Base-by-base conservation (phyloP, 1,284 basidiomycete genomes). In the Naganishia albida region DNA sequence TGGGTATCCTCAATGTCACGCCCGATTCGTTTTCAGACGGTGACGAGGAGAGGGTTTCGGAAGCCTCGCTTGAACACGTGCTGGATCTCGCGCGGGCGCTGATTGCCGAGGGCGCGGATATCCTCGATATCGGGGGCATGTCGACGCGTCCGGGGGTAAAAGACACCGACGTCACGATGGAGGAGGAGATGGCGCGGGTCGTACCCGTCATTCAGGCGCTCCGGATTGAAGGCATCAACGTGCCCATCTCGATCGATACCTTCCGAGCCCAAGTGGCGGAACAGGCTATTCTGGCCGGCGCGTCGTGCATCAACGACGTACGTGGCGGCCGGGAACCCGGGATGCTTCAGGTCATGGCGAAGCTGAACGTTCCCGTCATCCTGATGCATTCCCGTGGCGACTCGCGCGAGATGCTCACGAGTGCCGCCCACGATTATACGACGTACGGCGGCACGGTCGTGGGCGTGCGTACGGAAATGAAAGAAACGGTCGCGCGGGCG, bases 21-120 rank as follows among this genome's bases (percentile, higher is more conserved):
- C 96, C 96, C 1, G 94, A 99, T 79, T 97, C 93, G 0, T 99
- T 99, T 80, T 98, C 94, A 0, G 93, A 98, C 70, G 93, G 93
- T 15, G 65, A 70, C 28, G 42, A n/a, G 16, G 63, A 56, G 16
- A 34, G 53, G 25, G 63, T 49, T 23, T 52, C 57, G 8, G 40
- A 60, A 53, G 23, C 34, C 1, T 52, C 53, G 13, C 38, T 64
- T 34, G 30, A 49, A 28, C 40, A 66, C 25, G 54, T 66, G 18
- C 7, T 68, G 39, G 38, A 28, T 16, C 55, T 66, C 25, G 71
- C 70, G 0, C 51, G 48, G 16, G 87, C 4, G 78, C 69, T 72
- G 56, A 39, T 87, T 2, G 68, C 76, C 0, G 78, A 79, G 1
- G 88, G 88, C 0, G 88, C 89, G 0, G 84, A 87, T 67, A 89